A percentile compares a stretch with the other conserved stretches of the same genome.
Conservation (phyloP, 2,329 filamentous ascomycete genomes). For the Colletotrichum theobromicola region DNA sequence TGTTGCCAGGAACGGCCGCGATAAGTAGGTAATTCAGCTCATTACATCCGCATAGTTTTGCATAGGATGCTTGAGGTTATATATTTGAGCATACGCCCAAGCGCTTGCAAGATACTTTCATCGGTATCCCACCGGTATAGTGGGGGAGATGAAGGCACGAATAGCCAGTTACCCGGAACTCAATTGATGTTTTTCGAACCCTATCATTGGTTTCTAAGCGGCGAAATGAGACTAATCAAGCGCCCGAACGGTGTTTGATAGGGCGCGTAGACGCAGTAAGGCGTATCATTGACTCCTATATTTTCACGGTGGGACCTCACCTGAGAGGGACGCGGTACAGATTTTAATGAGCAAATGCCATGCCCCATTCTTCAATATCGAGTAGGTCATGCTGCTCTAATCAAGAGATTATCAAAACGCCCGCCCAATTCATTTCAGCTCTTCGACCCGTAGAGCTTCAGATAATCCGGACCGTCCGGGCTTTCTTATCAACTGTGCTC, state of each 20-base stretch:
- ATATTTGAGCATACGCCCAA: not conserved
- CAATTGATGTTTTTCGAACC: not conserved
- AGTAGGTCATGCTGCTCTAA: not conserved
- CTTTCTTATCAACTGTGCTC: not conserved
- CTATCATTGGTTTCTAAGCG: not conserved
- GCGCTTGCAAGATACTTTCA: not conserved
- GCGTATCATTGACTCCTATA: not conserved
- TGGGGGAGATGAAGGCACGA: not conserved
- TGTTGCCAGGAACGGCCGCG: not conserved
- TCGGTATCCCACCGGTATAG: not conserved
- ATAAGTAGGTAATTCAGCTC: not conserved
- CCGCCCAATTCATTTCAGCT: not conserved
- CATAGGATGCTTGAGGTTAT: not conserved
- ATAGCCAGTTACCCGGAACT: not conserved
- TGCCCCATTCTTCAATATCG: not conserved
- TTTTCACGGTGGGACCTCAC: not conserved
- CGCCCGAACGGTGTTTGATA: not conserved
- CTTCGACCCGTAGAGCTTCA: not conserved
- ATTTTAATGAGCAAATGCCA: fast-evolving
- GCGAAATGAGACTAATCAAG: not conserved
- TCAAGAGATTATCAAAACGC: not conserved
- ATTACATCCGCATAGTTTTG: not conserved
- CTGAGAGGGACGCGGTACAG: not conserved
- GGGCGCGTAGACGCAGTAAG: not conserved
- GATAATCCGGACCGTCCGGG: not conserved